Base-by-base conservation (phyloP, 768 basidiomycete genomes). In the Lyophyllum decastes region DNA sequence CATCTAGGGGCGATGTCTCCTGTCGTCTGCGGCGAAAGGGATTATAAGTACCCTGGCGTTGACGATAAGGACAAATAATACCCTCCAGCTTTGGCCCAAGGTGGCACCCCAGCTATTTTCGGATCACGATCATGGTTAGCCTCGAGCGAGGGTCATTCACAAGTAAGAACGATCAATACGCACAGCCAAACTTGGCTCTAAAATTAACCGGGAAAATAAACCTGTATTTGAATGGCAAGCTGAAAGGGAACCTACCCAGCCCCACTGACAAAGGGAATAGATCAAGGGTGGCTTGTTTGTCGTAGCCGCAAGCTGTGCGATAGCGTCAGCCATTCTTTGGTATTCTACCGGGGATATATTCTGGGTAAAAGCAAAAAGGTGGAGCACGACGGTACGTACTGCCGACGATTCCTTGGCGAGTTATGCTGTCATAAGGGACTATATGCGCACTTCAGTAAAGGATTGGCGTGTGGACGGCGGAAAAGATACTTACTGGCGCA, bases 81-180 rank as follows among this genome's bases (percentile, higher is more conserved):
- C 49, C 70, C 87, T 73, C 87, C 87, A 88, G 66, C 84, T 87
- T 61, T 88, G 87, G 0, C 85, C 86, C 40, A 82, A 70, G n/a
- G 68, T 72, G 49, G 72, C 78, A 7, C 80, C 84, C 87, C 87
- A 86, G 51, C 73, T 75, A 48, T 21, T 25, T 10, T 24, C 6
- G n/a, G n/a, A 4, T 40, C 35, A 12, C 35, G 14, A 16, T 12
- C 35, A 47, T 3, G 4, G 22, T 48, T 14, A 55, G 11, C 24
- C 9, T 41, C 11, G 21, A 30, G 11, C 12, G 26, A 14, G 27
- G 26, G 21, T 26, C 10, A 5, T 25, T 8, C 5, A 10, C 30
- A 30, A 30, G 12, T 17, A 26, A 8, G 21, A 10, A 24, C 17
- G 5, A 25, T n/a, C n/a, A n/a, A n/a, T 19, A 63, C 76, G 53